Percentiles rank a stretch among this genome's conserved stretches.
phyloP scores from a whole-genome alignment of 1,284 basidiomycete species.

The Anthracocystis setariae region DNA sequence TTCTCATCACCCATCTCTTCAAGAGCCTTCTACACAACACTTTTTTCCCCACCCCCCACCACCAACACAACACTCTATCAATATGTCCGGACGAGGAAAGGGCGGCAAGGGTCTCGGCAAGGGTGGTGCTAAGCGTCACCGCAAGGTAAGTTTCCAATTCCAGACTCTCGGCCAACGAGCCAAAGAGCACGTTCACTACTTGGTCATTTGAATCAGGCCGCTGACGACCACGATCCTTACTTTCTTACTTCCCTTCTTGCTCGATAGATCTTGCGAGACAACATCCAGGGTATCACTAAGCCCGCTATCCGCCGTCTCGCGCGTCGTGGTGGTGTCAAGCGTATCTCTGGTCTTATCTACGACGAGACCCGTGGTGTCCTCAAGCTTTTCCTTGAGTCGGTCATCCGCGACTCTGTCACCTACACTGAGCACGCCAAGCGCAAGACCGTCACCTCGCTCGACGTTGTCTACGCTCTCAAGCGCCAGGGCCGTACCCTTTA shows the following conservation, averaged over 20 bases:
- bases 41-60: constrained; percentile 26
- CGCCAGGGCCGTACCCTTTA: constrained; percentile 82
- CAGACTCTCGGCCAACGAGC: neutral
- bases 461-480: constrained; percentile 93
- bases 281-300: constrained; percentile 79
- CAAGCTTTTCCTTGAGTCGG: constrained; percentile 81
- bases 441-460: constrained; percentile 89
- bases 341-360: constrained; percentile 85
- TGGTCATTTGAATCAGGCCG: constrained; percentile 6
- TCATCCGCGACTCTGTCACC: constrained; percentile 87
- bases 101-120: constrained; percentile 69
- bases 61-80: constrained; percentile 37
- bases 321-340: constrained; percentile 77
- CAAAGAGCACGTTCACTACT: neutral
- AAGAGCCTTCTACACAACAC: constrained; percentile 29
- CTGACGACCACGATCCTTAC: constrained; percentile 6
- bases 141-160: constrained; percentile 58
- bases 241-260: neutral
- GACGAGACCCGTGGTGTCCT: constrained; percentile 91
- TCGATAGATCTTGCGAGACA: constrained; percentile 62
- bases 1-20: constrained; percentile 43
- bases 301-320: constrained; percentile 94
- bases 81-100: constrained; percentile 67
- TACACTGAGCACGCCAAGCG: constrained; percentile 96
- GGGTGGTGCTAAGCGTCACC: constrained; percentile 68